Conservation (phyloP, 1,139 yeast genomes). For the Suhomyces guaymorum region DNA sequence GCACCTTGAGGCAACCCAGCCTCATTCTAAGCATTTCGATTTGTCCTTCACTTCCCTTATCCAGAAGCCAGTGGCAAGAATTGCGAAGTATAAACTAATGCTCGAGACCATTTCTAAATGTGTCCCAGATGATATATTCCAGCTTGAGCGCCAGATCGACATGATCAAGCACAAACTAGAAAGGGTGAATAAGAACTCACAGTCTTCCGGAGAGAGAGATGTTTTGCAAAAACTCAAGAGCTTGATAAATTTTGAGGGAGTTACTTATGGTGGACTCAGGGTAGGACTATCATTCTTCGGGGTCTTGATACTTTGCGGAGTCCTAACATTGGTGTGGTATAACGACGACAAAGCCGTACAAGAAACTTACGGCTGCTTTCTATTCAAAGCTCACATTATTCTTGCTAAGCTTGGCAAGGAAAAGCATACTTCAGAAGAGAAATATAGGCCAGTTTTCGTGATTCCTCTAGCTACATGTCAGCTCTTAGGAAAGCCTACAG, state of each 20-base stretch:
- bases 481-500: slow-evolving; percentile 22
- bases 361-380: slow-evolving; percentile 37
- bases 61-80: slow-evolving; percentile 55
- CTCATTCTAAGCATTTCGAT: slow-evolving; percentile 34
- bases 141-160: slow-evolving; percentile 12
- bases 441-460: slow-evolving; percentile 42
- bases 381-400: slow-evolving; percentile 55
- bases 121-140: slow-evolving; percentile 12
- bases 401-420: slow-evolving; percentile 21
- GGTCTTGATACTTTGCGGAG: slow-evolving; percentile 39
- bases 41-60: slow-evolving; percentile 51
- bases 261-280: slow-evolving; percentile 16
- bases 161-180: slow-evolving; percentile 25
- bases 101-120: slow-evolving; percentile 39
- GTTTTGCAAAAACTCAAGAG: slow-evolving; percentile 8
- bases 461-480: slow-evolving; percentile 47
- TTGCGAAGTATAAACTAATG: slow-evolving; percentile 52
- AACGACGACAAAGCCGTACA: slow-evolving; percentile 21
- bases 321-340: slow-evolving; percentile 42
- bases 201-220: slow-evolving; percentile 11
- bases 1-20: slow-evolving; percentile 46
- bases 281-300: slow-evolving; percentile 44
- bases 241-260: slow-evolving; percentile 17
- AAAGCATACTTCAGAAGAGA: slow-evolving; percentile 12
- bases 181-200: slow-evolving; percentile 30